Percentiles rank a stretch among this genome's conserved stretches.
Conservation (phyloP, 495 filamentous ascomycete species). For the Rhizodiscina lignyota region DNA sequence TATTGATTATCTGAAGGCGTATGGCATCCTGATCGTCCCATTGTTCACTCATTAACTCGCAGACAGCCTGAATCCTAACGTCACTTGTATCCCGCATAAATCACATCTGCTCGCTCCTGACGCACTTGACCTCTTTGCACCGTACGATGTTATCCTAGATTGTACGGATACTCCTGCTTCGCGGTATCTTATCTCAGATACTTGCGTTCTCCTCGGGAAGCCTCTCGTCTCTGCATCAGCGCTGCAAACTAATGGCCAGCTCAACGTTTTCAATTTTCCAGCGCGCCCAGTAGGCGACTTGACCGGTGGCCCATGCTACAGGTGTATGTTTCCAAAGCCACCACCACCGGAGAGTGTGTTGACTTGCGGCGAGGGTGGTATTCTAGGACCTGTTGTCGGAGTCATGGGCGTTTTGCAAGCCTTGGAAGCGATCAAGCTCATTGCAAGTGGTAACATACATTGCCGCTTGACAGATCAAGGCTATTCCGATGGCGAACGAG, state of each 20-base stretch:
- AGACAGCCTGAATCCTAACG: slow-evolving; percentile 48
- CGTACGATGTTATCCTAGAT: slow-evolving; percentile 77
- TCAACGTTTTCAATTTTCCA: slow-evolving; percentile 66
- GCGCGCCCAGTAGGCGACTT: slow-evolving; percentile 31
- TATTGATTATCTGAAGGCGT: slow-evolving; percentile 46
- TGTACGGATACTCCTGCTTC: slow-evolving; percentile 87
- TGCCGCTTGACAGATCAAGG: no score
- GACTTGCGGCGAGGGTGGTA: slow-evolving; percentile 80
- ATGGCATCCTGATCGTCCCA: background rate
- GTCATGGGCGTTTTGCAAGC: slow-evolving; percentile 90
- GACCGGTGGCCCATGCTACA: slow-evolving; percentile 64
- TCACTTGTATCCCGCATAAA: slow-evolving; percentile 42
- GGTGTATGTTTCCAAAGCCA: slow-evolving; percentile 80
- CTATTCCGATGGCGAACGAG: no score
- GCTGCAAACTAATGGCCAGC: slow-evolving; percentile 70
- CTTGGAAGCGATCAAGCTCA: slow-evolving; percentile 71
- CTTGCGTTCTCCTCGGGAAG: slow-evolving; percentile 61
- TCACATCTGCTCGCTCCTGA: slow-evolving; percentile 45
- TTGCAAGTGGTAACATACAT: no score
- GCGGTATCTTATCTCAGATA: slow-evolving; percentile 84
- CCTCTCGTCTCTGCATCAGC: slow-evolving; percentile 81
- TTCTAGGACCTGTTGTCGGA: slow-evolving; percentile 83
- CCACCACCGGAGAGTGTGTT: slow-evolving; percentile 63
- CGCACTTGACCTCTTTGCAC: slow-evolving; percentile 41
- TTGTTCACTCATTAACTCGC: background rate